A percentile compares a stretch with the other conserved stretches of the same genome.
Evolutionary conservation across 352 stramenopile genomes (phyloP).

Genomic region (Phytophthora ohioensis): DNA sequence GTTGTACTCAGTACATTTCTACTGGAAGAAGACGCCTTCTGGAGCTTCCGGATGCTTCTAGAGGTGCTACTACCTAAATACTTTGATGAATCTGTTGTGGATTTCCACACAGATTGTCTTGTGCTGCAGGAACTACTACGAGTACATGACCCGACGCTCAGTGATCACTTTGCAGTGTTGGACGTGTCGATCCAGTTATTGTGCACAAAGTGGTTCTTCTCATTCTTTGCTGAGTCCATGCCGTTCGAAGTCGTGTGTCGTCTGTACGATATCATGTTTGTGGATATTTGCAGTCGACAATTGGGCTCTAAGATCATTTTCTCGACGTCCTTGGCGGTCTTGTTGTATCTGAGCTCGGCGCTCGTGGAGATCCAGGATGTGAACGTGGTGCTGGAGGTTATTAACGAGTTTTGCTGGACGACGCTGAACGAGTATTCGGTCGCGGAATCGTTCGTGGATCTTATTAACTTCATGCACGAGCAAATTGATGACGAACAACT

Average conservation of each 20-base stretch:
- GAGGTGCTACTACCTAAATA: constrained; percentile 83
- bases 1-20: constrained; percentile 82
- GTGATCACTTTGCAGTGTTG: constrained; percentile 62
- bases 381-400: constrained; percentile 79
- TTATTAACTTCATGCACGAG: constrained; percentile 78
- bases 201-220: constrained; percentile 89
- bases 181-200: constrained; percentile 81
- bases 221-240: constrained; percentile 86
- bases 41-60: constrained; percentile 75
- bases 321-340: constrained; percentile 75
- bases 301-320: constrained; percentile 76
- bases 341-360: constrained; percentile 77
- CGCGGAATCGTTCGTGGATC: constrained; percentile 75
- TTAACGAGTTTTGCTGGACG: constrained; percentile 81
- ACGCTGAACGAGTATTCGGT: constrained; percentile 79
- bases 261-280: constrained; percentile 80
- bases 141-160: constrained; percentile 55
- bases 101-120: constrained; percentile 86
- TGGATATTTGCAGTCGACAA: constrained; percentile 66
- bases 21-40: constrained; percentile 83
- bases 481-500: constrained; percentile 69
- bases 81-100: constrained; percentile 79
- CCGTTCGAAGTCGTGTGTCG: constrained; percentile 81
- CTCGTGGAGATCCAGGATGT: constrained; percentile 79
- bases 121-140: constrained; percentile 80